These are phyloP conservation scores for Eustoma russellianum DNA, from an alignment of 257 asterid species.

Conservation along the genomic window DNA sequence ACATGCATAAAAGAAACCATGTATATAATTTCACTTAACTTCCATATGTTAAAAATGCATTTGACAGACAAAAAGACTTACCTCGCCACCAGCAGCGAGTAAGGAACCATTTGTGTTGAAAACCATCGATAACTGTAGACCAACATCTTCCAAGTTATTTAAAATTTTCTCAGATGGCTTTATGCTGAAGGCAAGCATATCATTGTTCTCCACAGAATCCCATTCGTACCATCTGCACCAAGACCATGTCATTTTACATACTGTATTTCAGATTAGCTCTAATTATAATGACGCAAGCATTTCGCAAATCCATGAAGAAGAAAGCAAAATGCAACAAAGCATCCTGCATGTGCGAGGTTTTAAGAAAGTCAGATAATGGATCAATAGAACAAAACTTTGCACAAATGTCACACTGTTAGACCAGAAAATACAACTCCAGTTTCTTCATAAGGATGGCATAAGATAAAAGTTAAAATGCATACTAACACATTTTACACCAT, in stretches of 20 bases:
- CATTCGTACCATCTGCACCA: slow-evolving; percentile 70
- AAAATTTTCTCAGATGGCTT: slow-evolving; percentile 58
- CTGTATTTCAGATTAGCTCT: background rate
- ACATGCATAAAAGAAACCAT: no score
- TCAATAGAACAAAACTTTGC: no score
- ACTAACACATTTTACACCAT: background rate
- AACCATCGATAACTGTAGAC: slow-evolving; percentile 72
- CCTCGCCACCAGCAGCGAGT: slow-evolving; percentile 97
- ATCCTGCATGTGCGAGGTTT: no score
- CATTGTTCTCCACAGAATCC: slow-evolving; percentile 26
- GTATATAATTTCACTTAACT: no score
- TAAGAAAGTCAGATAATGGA: no score
- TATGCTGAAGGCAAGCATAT: slow-evolving; percentile 35
- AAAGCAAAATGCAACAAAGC: no score
- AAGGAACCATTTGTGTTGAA: slow-evolving; percentile 65
- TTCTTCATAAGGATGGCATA: background rate
- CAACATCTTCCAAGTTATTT: slow-evolving; percentile 65
- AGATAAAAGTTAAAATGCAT: background rate
- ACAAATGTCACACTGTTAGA: background rate
- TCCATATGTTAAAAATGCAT: no score
- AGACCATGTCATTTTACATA: background rate
- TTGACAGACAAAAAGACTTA: slow-evolving; percentile 15
- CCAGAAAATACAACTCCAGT: background rate
- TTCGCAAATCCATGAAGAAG: background rate
- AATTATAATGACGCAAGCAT: background rate